A percentile compares a stretch with the other conserved stretches of the same genome.
phyloP scores from a whole-genome alignment of 495 filamentous ascomycete genomes.

The Penicillium manginii region DNA sequence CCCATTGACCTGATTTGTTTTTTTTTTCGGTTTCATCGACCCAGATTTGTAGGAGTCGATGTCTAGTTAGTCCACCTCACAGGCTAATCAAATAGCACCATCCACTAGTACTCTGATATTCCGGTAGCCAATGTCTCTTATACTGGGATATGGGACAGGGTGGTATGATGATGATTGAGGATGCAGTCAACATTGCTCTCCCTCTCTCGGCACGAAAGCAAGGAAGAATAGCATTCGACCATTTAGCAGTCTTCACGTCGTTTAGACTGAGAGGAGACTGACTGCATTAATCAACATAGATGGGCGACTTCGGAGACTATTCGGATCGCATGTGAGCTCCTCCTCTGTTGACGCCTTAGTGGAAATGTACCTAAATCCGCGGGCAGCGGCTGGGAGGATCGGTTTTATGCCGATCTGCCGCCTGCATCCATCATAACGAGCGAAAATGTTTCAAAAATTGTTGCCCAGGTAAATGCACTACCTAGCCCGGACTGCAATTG shows the following conservation, averaged over 20 bases:
- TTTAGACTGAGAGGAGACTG: conserved; percentile 25
- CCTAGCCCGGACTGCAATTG: neutral
- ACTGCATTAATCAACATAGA: conserved; percentile 16
- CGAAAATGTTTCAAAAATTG: conserved; percentile 13
- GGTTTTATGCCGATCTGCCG: conserved; percentile 17
- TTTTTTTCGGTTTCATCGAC: too few species aligned
- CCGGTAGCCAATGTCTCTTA: neutral
- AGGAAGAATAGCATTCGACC: conserved; percentile 48
- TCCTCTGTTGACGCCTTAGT: neutral
- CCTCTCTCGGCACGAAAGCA: conserved; percentile 37
- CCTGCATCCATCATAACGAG: conserved; percentile 17
- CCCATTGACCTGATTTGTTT: too few species aligned
- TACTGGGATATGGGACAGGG: conserved; percentile 55
- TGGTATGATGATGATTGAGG: conserved; percentile 61
- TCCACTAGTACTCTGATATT: neutral
- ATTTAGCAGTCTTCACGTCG: conserved; percentile 57
- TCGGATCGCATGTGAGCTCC: conserved; percentile 16
- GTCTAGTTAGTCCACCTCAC: too few species aligned
- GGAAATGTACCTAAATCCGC: neutral
- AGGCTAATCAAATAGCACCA: neutral
- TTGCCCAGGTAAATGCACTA: neutral
- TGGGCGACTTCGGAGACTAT: conserved; percentile 4
- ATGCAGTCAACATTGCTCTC: conserved; percentile 58
- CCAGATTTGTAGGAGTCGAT: too few species aligned
- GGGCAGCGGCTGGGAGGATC: conserved; percentile 20